Base-by-base conservation (phyloP, 495 filamentous ascomycete species). In the Wilcoxina mikolae region DNA sequence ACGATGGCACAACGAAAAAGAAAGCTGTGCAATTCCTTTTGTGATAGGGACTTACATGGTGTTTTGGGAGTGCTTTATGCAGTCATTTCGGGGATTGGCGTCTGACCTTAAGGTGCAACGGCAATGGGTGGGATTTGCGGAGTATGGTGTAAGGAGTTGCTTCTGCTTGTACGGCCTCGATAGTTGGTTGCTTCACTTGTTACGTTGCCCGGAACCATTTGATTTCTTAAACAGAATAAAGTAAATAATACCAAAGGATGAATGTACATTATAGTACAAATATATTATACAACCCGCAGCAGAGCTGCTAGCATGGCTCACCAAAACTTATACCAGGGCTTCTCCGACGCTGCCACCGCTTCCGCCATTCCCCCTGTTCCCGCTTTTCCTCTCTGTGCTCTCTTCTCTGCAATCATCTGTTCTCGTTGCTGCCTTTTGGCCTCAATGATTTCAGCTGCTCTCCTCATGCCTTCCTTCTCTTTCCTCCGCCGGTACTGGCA, bases 381-480 rank as follows among this genome's bases (percentile, higher is more conserved):
- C 20, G 51, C 54, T n/a, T 44, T 29, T 23, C 22, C 27, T 20
- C 11, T 4, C 58, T 45, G 56, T 62, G 57, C 67, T 67, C 44
- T 66, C 63, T 25, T 66, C 56, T 75, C 78, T 52, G 70, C 67
- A 52, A 71, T 63, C 61, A 74, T 68, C 65, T 70, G 74, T 68
- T 83, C 74, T 59, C 78, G 77, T 65, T 85, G 82, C 7, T 71
- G 68, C 65, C 84, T 78, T 65, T 84, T 76, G 53, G 77, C 71
- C 58, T 87, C 80, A 65, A 94, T 83, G 52, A 95, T 73, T 62
- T 89, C 83, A 24, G 89, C 77, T 7, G 81, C 82, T 55, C 85
- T 70, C 59, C 84, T 80, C 77, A 96, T 83, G 46, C 85, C 81
- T 51, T 78, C 77, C 63, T 78, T 74, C 69, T 95, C 90, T 55